These are phyloP conservation scores for Mycena epipterygia DNA, from an alignment of 768 basidiomycete genomes.

Conservation along the genomic window DNA sequence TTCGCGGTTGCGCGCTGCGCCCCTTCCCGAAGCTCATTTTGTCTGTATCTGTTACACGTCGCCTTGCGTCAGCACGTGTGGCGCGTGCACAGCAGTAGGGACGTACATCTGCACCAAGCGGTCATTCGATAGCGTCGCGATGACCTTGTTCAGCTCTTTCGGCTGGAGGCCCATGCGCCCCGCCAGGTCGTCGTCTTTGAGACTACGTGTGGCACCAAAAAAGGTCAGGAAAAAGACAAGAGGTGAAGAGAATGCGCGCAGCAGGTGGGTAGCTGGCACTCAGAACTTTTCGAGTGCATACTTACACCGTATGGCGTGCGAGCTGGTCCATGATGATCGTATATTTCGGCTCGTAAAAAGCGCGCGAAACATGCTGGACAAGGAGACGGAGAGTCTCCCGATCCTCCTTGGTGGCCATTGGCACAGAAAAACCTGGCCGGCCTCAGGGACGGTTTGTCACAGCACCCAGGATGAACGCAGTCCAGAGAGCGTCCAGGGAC, in stretches of 20 bases:
- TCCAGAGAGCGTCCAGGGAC: background rate
- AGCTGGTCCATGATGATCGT: slow-evolving; percentile 96
- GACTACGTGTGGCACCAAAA: slow-evolving; percentile 62
- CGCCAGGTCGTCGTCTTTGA: slow-evolving; percentile 95
- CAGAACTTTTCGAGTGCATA: slow-evolving; percentile 49
- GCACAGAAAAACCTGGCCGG: slow-evolving; percentile 28
- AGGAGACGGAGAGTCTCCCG: slow-evolving; percentile 87
- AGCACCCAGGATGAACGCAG: slow-evolving; percentile 19
- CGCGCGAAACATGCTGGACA: slow-evolving; percentile 92
- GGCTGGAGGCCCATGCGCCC: slow-evolving; percentile 90
- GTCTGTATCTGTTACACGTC: slow-evolving; percentile 79
- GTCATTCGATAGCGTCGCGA: slow-evolving; percentile 85
- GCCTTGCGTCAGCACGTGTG: slow-evolving; percentile 6
- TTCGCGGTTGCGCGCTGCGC: slow-evolving; percentile 89
- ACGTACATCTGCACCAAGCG: slow-evolving; percentile 83
- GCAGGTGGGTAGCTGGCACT: slow-evolving; percentile 15
- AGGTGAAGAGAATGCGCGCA: slow-evolving; percentile 31
- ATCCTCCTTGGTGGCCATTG: slow-evolving; percentile 82
- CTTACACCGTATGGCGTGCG: slow-evolving; percentile 94
- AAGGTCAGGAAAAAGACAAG: slow-evolving; percentile 42
- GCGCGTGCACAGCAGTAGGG: background rate
- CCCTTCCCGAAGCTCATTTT: slow-evolving; percentile 93
- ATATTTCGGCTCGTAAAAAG: slow-evolving; percentile 95
- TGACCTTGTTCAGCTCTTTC: slow-evolving; percentile 92
- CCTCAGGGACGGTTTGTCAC: slow-evolving; percentile 17